Base-by-base conservation (phyloP, 495 filamentous ascomycete genomes). In the Friedmanniomyces endolithicus region DNA sequence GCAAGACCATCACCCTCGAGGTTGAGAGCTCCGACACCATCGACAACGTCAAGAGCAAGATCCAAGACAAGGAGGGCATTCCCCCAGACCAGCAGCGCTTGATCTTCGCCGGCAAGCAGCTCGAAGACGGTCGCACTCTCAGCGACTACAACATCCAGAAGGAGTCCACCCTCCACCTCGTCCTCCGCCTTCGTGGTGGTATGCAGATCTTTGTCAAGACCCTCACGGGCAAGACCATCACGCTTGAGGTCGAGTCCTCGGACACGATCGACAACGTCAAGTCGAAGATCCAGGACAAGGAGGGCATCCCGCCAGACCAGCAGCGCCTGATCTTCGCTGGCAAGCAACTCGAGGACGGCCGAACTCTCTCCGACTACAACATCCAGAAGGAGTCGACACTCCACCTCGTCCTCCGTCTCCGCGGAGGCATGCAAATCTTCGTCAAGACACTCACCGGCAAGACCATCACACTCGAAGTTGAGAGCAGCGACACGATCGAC, bases 1-100 rank as follows among this genome's bases (percentile, higher is more conserved):
- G 90, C 71, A 97, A 97, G 86, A 97, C 90, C 76, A 97, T 97
- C 79, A 97, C 90, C 64, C 82, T 97, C 66, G 90, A 97, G 87
- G 92, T 97, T 19, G 90, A 97, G 78, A 94, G 88, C 55, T 88
- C 83, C 56, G 90, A 97, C 65, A 96, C 90, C 58, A 96, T 97
- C 76, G 92, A 97, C 77, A 97, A 96, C 65, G 90, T 97, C 63
- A 97, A 97, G 85, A 79, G 78, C 56, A 97, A 97, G 85, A 97
- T 97, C 50, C 90, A 97, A 72, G 90, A 97, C 70, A 97, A 97
- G 87, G 90, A 97, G 74, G 90, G 90, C 40, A 97, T 97, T 64
- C 90, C 90, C 45, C 90, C 90, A 11, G 90, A 97, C 71, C 90
- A 97, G 71, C 90, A 97, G 79, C 90, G 90, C 69, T 74, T 97